Percentiles rank a stretch among this genome's conserved stretches.
phyloP scores from a whole-genome alignment of 129 eudicot genomes.

The Calendula officinalis region DNA sequence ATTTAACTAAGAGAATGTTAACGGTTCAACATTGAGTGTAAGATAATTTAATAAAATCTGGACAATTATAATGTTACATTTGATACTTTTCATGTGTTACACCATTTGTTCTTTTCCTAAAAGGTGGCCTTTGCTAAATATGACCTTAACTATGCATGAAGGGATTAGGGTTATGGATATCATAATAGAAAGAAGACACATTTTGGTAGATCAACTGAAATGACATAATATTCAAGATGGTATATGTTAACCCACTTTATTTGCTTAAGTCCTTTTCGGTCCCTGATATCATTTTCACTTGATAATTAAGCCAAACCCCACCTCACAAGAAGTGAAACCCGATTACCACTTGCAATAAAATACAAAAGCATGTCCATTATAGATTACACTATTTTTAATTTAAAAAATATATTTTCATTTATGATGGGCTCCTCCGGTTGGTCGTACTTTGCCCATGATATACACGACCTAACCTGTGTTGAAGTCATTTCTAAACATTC shows the following conservation, averaged over 20 bases:
- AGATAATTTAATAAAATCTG: too few species aligned
- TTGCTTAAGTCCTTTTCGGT: conserved; percentile 21
- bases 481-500: too few species aligned
- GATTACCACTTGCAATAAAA: conserved; percentile 35
- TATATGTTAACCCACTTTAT: conserved; percentile 16
- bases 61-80: too few species aligned
- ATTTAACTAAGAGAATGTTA: too few species aligned
- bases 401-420: too few species aligned
- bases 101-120: neutral
- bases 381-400: conserved; percentile 16
- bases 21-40: too few species aligned
- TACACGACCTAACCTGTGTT: too few species aligned
- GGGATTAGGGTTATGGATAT: neutral
- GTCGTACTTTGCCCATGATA: too few species aligned
- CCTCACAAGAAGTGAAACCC: conserved; percentile 28
- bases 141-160: conserved; percentile 21
- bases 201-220: conserved; percentile 16
- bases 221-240: conserved; percentile 22
- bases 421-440: too few species aligned
- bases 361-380: conserved; percentile 17
- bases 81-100: too few species aligned
- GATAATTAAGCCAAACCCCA: conserved; percentile 35
- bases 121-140: conserved; percentile 15
- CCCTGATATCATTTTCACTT: conserved; percentile 35
- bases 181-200: neutral